Percentiles rank a stretch among this genome's conserved stretches.
These are phyloP conservation scores for Neurospora sp. DNA, from an alignment of 2,329 filamentous ascomycete species.

Conservation along the genomic window DNA sequence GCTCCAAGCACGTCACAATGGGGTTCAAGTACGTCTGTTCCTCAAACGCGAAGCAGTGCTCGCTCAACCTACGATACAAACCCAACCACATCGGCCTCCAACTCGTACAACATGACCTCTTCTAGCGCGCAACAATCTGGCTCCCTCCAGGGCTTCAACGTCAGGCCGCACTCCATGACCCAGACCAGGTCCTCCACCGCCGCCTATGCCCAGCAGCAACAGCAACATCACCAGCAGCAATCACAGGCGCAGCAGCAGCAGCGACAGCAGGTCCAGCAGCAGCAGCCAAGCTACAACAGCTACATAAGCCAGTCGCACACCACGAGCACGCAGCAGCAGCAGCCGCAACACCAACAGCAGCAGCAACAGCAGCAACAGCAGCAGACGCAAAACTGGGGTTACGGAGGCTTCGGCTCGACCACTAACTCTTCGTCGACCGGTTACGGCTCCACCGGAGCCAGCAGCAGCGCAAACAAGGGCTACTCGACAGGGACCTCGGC, in stretches of 20 bases:
- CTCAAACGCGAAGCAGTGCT: conserved; percentile 14
- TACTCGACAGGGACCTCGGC: conserved; percentile 5
- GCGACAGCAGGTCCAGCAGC: conserved; percentile 15
- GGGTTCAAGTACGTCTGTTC: conserved; percentile 15
- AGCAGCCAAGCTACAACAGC: conserved; percentile 16
- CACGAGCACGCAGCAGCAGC: conserved; percentile 7
- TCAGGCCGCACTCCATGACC: conserved; percentile 19
- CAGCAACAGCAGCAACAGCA: conserved; percentile 12
- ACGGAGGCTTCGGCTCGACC: conserved; percentile 19
- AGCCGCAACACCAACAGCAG: conserved; percentile 12
- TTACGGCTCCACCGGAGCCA: conserved; percentile 13
- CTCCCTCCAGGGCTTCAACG: conserved; percentile 15
- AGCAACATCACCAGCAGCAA: conserved; percentile 17
- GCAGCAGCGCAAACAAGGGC: conserved; percentile 5
- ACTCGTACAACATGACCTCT: conserved; percentile 15
- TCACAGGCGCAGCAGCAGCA: conserved; percentile 9
- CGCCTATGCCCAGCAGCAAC: conserved; percentile 20
- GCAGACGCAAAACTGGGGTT: conserved; percentile 24
- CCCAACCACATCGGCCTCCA: conserved; percentile 14
- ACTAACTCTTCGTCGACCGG: conserved; percentile 14
- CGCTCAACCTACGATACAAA: conserved; percentile 21
- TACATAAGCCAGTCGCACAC: conserved; percentile 9
- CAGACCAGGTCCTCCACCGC: conserved; percentile 16
- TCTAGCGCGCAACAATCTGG: conserved; percentile 14
- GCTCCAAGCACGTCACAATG: conserved; percentile 17